Evolutionary conservation across 371 early-diverging fungal genomes (phyloP).

Genomic region (Parasitella parasitica): DNA sequence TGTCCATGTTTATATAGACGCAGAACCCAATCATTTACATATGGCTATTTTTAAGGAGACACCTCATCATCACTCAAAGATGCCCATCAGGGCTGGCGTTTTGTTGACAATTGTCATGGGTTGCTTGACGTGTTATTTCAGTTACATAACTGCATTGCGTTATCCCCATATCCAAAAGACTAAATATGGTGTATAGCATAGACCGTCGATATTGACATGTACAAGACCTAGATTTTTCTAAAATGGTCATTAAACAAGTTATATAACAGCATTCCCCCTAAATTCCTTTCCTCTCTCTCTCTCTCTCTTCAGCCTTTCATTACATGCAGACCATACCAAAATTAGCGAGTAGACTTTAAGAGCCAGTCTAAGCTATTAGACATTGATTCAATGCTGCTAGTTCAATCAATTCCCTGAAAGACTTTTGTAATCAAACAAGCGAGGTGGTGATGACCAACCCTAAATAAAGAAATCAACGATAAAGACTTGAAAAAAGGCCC

Average conservation of each 20-base stretch:
- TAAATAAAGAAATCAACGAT: background rate
- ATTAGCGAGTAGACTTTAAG: background rate
- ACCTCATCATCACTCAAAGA: background rate
- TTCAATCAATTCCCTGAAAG: background rate
- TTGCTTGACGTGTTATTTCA: slow-evolving; percentile 1
- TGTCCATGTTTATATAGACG: background rate
- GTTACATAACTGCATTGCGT: slow-evolving; percentile 2
- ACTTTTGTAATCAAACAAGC: background rate
- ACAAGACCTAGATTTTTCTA: background rate
- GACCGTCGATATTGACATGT: background rate
- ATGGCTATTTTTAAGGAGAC: background rate
- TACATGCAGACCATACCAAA: slow-evolving; percentile 5
- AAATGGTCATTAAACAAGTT: too few relatives aligned
- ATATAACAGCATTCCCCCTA: background rate
- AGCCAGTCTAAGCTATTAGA: background rate
- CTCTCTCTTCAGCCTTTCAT: background rate
- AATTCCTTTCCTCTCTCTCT: background rate
- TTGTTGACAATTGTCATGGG: slow-evolving; percentile 9
- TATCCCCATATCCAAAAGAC: slow-evolving; percentile 1
- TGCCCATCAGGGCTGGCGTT: background rate
- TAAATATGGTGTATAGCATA: background rate
- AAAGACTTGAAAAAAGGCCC: too few relatives aligned
- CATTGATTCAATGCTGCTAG: too few relatives aligned
- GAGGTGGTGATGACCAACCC: background rate
- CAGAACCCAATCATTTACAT: background rate